phyloP scores from a whole-genome alignment of 257 asterid species.

The Solanum bukasovii region DNA sequence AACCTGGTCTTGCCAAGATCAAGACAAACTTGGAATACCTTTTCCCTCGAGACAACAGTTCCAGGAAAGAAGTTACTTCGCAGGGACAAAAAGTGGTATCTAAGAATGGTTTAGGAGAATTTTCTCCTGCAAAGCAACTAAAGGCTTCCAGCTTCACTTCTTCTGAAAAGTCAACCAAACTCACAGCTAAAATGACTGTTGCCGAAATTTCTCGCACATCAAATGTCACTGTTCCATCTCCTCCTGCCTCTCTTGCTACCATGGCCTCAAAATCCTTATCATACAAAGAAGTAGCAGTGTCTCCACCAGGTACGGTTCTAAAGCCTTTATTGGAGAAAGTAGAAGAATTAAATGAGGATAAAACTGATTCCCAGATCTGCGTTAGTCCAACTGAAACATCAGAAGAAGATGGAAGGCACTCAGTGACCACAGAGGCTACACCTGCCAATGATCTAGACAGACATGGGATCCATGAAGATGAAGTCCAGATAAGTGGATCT shows the following conservation, averaged over 20 bases:
- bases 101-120: slow-evolving; percentile 36
- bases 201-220: slow-evolving; percentile 33
- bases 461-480: slow-evolving; percentile 35
- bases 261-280: slow-evolving; percentile 80
- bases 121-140: slow-evolving; percentile 30
- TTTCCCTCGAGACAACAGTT: slow-evolving; percentile 34
- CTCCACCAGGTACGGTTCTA: slow-evolving; percentile 94
- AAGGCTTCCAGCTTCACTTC: slow-evolving; percentile 18
- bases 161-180: slow-evolving; percentile 39
- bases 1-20: slow-evolving; percentile 61
- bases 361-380: slow-evolving; percentile 42
- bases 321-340: slow-evolving; percentile 87
- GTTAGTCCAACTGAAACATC: slow-evolving; percentile 50
- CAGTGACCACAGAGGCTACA: slow-evolving; percentile 31
- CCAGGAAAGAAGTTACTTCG: slow-evolving; percentile 42
- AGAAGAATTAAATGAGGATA: slow-evolving; percentile 60
- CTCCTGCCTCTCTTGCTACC: slow-evolving; percentile 51
- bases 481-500: slow-evolving; percentile 28
- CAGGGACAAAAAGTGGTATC: slow-evolving; percentile 43
- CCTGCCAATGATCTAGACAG: slow-evolving; percentile 30
- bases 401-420: slow-evolving; percentile 33
- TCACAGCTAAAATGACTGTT: slow-evolving; percentile 27
- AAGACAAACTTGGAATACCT: slow-evolving; percentile 41
- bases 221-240: slow-evolving; percentile 32
- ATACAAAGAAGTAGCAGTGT: slow-evolving; percentile 91